These are phyloP conservation scores for Puccinia horiana DNA, from an alignment of 1,284 basidiomycete species.

Conservation along the genomic window DNA sequence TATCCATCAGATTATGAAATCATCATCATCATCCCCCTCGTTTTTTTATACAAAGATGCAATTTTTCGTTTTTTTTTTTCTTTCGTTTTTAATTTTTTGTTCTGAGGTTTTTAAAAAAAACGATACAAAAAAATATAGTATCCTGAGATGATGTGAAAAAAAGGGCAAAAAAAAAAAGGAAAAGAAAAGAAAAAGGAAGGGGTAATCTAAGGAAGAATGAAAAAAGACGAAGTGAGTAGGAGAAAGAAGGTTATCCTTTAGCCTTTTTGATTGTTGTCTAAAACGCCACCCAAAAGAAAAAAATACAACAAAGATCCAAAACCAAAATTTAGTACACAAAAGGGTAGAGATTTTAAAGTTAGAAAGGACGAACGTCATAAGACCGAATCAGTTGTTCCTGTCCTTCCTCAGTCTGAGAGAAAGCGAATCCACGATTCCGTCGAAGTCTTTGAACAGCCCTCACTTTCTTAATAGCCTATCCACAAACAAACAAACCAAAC, in stretches of 20 bases:
- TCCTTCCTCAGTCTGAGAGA: slow-evolving; percentile 69
- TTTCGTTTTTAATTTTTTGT: no score
- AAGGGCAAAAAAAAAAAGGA: not conserved
- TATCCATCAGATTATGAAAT: no score
- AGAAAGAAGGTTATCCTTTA: not conserved
- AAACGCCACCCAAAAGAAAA: no score
- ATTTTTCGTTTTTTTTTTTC: no score
- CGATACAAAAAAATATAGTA: not conserved
- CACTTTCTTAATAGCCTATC: slow-evolving; percentile 89
- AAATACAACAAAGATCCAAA: not conserved
- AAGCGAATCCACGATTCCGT: slow-evolving; percentile 88
- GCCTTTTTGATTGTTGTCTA: no score
- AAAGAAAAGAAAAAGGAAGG: not conserved
- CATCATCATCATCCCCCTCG: no score
- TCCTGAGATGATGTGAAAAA: not conserved
- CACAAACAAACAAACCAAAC: not conserved
- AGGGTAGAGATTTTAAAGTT: no score
- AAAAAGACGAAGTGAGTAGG: not conserved
- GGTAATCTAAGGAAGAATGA: not conserved
- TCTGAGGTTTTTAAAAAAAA: no score
- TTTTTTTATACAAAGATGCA: no score
- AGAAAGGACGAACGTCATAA: slow-evolving; percentile 53
- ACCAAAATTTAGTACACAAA: no score
- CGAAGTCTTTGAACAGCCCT: slow-evolving; percentile 92
- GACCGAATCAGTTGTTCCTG: slow-evolving; percentile 57